Evolutionary conservation across 2,329 filamentous ascomycete species (phyloP), one percentile per base, ranked within the genome.

Genomic region (Colletotrichum caudatum): DNA sequence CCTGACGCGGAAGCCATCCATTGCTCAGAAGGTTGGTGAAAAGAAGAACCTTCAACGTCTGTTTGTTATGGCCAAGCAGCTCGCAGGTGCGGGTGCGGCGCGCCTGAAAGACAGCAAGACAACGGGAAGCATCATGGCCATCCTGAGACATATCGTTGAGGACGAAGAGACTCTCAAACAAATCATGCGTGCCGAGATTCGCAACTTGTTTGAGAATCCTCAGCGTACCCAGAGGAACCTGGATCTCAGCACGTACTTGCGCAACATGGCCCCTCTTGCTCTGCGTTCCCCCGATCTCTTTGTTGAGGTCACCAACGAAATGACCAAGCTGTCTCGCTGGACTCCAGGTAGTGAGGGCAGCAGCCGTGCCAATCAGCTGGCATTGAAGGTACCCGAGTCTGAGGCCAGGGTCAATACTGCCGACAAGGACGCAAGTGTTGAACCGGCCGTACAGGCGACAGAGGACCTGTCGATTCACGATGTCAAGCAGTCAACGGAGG

Each of bases 41-140:
- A 97, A 94, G 83, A 93, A 91, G 78, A 97, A 97, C 76, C 86
- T 99, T 60, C 93, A 96, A 78, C 89, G 94, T 37, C 85, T 99
- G 29, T 98, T 99, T 81, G 89, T 98, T 63, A 97, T 98, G 93
- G 91, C 95, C 69, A 97, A 97, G 80, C 95, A 98, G 80, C 89
- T 98, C 71, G 91, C 94, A 26, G 93, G 93, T 35, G 88, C 91
- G 39, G 92, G 93, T 8, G 93, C 94, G 39, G 89, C 93, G 66
- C 91, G 92, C 66, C 87, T 99, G 12, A 86, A 83, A 72, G 85
- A 87, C 51, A 85, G 83, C 2, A 84, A 84, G 64, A 82, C 89
- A 50, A 84, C 85, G 3, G 80, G 85, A 29, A 88, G 92, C 69
- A 92, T 97, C 76, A 92, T 98, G 88, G 88, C 95, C 16, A 92